These are phyloP conservation scores for Vigna radiata DNA, from an alignment of 306 rosid species.

Conservation along the genomic window DNA sequence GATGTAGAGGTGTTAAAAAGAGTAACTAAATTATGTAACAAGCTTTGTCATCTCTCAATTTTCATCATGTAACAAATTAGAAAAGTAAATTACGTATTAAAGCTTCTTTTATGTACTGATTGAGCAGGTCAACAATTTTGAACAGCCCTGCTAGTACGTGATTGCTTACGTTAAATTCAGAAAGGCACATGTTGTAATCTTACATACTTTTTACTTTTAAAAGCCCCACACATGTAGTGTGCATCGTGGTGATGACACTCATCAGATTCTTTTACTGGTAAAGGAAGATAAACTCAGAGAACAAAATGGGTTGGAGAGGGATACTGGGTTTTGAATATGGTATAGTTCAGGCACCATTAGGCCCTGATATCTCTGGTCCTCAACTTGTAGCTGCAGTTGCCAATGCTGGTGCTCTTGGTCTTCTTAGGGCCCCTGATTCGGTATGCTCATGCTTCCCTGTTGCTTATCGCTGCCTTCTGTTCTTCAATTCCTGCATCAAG, in stretches of 20 bases:
- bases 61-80: too few species aligned
- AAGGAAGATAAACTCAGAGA: neutral
- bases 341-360: slow-evolving; percentile 76
- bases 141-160: neutral
- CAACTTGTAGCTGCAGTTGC: slow-evolving; percentile 87
- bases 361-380: slow-evolving; percentile 83
- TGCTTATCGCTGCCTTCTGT: neutral
- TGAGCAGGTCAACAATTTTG: too few species aligned
- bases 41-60: too few species aligned
- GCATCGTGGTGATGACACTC: neutral
- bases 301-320: slow-evolving; percentile 70
- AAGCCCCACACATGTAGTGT: neutral
- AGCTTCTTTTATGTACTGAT: too few species aligned
- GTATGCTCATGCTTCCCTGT: slow-evolving; percentile 37
- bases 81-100: too few species aligned
- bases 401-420: slow-evolving; percentile 77
- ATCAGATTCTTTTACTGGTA: neutral
- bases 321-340: slow-evolving; percentile 74
- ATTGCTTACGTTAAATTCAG: neutral
- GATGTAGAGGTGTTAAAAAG: too few species aligned
- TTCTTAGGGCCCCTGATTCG: slow-evolving; percentile 79
- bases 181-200: neutral
- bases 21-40: too few species aligned
- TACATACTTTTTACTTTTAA: neutral
- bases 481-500: neutral